Evolutionary conservation across 495 filamentous ascomycete species (phyloP).

Genomic region (Massariosphaeria phaeospora): DNA sequence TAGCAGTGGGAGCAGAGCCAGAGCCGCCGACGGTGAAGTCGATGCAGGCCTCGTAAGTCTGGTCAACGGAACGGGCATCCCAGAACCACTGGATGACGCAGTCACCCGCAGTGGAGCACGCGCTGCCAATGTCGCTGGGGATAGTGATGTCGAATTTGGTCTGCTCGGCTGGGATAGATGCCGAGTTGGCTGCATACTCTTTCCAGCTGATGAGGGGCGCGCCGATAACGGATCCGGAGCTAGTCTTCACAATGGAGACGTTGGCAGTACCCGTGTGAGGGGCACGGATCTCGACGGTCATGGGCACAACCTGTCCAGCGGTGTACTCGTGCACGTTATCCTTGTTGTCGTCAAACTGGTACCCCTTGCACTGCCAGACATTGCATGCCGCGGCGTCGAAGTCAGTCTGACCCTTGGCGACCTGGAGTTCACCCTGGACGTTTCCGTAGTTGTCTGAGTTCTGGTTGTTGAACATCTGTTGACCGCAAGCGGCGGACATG

Average conservation of each 20-base stretch:
- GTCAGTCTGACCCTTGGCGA: conserved; percentile 50
- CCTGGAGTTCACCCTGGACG: conserved; percentile 60
- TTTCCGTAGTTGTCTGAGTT: conserved; percentile 61
- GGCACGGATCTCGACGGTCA: conserved; percentile 57
- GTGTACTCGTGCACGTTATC: conserved; percentile 59
- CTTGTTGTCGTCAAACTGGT: conserved; percentile 66
- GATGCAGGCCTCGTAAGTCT: conserved; percentile 70
- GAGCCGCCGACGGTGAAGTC: conserved; percentile 56
- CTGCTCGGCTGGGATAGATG: conserved; percentile 51
- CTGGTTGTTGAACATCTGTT: conserved; percentile 58
- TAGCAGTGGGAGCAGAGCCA: conserved; percentile 38
- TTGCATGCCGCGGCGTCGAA: conserved; percentile 58
- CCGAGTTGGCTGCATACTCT: conserved; percentile 50
- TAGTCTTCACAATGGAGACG: conserved; percentile 63
- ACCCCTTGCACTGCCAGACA: conserved; percentile 66
- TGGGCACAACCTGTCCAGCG: conserved; percentile 55
- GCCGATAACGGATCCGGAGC: conserved; percentile 55
- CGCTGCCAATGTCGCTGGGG: conserved; percentile 51
- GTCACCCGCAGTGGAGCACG: conserved; percentile 56
- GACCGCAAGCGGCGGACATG: conserved; percentile 57
- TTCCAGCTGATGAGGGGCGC: conserved; percentile 53
- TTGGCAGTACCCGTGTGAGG: conserved; percentile 64
- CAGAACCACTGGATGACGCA: conserved; percentile 70
- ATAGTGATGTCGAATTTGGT: conserved; percentile 62
- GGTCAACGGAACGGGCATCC: conserved; percentile 59